Evolutionary conservation across 768 basidiomycete species (phyloP).

Genomic region (Collybia sordida): DNA sequence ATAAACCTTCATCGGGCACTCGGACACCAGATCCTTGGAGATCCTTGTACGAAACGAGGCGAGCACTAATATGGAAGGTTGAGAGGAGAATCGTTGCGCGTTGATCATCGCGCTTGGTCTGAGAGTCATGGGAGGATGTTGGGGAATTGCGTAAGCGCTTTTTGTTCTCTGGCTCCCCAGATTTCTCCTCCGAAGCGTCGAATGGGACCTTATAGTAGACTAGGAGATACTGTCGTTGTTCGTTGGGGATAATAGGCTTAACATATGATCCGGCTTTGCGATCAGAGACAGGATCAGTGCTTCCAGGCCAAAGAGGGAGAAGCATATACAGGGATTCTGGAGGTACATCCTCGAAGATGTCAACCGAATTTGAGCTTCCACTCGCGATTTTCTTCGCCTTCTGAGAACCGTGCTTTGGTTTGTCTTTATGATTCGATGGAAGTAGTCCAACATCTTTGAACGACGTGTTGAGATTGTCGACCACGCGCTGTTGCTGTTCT

Average conservation of each 20-base stretch:
- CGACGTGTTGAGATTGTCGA: conserved; percentile 68
- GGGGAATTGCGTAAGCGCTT: conserved; percentile 42
- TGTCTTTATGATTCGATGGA: conserved; percentile 48
- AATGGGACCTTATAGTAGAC: conserved; percentile 65
- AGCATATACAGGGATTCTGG: conserved; percentile 79
- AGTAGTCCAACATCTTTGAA: conserved; percentile 81
- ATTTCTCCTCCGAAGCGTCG: conserved; percentile 9
- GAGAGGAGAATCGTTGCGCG: conserved; percentile 50
- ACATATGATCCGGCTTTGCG: conserved; percentile 23
- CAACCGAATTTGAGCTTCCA: conserved; percentile 21
- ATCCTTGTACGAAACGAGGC: conserved; percentile 71
- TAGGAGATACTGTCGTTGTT: conserved; percentile 68
- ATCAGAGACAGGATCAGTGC: conserved; percentile 52
- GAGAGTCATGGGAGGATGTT: conserved; percentile 33
- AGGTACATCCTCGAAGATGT: conserved; percentile 62
- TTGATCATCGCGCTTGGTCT: conserved; percentile 30
- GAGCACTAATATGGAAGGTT: conserved; percentile 72
- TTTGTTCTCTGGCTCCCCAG: conserved; percentile 33
- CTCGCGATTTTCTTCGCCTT: conserved; percentile 30
- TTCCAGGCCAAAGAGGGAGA: conserved; percentile 80
- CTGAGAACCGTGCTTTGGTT: conserved; percentile 15
- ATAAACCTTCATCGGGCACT: conserved; percentile 68
- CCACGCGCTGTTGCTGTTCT: conserved; percentile 67
- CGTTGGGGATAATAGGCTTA: conserved; percentile 40
- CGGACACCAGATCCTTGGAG: conserved; percentile 73